Conservation (phyloP, 2,329 filamentous ascomycete species). For the Aspergillus japonicus region DNA sequence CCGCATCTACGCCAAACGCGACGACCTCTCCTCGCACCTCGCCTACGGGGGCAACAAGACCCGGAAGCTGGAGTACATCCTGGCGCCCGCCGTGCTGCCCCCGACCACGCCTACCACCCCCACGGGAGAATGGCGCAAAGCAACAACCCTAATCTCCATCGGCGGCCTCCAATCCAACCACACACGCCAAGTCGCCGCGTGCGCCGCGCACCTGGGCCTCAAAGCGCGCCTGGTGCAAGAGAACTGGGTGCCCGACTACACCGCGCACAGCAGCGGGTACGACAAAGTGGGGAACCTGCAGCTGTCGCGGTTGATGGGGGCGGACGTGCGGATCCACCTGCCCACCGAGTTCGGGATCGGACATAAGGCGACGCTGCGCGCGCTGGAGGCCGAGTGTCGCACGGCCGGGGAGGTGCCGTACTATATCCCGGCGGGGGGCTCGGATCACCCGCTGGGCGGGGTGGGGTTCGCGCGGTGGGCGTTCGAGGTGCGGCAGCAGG, state of each 20-base stretch:
- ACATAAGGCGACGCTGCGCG: constrained; percentile 61
- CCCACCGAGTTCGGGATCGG: constrained; percentile 64
- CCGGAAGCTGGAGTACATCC: constrained; percentile 68
- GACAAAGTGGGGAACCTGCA: constrained; percentile 69
- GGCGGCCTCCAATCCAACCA: constrained; percentile 71
- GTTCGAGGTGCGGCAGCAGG: constrained; percentile 65
- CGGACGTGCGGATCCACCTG: constrained; percentile 59
- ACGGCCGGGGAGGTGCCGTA: constrained; percentile 61
- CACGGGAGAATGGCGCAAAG: constrained; percentile 41
- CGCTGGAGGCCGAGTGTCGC: constrained; percentile 55
- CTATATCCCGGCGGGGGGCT: constrained; percentile 70
- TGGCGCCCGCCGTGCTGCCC: constrained; percentile 29
- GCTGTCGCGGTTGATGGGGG: constrained; percentile 66
- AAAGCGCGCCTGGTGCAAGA: constrained; percentile 58
- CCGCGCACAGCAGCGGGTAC: constrained; percentile 50
- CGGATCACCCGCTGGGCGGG: constrained; percentile 68
- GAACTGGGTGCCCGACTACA: constrained; percentile 65
- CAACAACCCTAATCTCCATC: constrained; percentile 64
- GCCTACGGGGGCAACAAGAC: constrained; percentile 70
- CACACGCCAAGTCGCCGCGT: constrained; percentile 65
- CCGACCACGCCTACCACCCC: too few relatives aligned
- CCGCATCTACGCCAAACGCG: constrained; percentile 69
- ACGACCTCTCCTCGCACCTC: constrained; percentile 68
- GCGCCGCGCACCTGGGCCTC: constrained; percentile 59
- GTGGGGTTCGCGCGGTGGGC: constrained; percentile 71